These are phyloP conservation scores for grape (Vitis vinifera) DNA, from an alignment of 164 flowering plant species.

Conservation along the genomic window ASM3070453v1 NC_081817.1:6391501-6392000, in stretches of 20 bases:
- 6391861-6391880: too few relatives aligned
- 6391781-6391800: too few relatives aligned
- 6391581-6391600: not conserved
- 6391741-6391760: too few relatives aligned
- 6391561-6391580: not conserved
- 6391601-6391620: not conserved
- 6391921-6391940: not conserved
- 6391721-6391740: too few relatives aligned
- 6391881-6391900: too few relatives aligned
- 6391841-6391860: too few relatives aligned
- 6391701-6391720: not conserved
- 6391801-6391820: too few relatives aligned
- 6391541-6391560: not conserved
- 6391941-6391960: not conserved
- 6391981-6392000: not conserved
- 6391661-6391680: not conserved
- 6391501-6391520: conserved; percentile 3
- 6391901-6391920: too few relatives aligned
- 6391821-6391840: too few relatives aligned
- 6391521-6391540: not conserved
- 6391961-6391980: not conserved
- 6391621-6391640: not conserved
- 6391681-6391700: not conserved
- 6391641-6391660: not conserved
- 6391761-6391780: too few relatives aligned